phyloP scores from a whole-genome alignment of 148 eudicot genomes.

The Dianthus caryophyllus region DNA sequence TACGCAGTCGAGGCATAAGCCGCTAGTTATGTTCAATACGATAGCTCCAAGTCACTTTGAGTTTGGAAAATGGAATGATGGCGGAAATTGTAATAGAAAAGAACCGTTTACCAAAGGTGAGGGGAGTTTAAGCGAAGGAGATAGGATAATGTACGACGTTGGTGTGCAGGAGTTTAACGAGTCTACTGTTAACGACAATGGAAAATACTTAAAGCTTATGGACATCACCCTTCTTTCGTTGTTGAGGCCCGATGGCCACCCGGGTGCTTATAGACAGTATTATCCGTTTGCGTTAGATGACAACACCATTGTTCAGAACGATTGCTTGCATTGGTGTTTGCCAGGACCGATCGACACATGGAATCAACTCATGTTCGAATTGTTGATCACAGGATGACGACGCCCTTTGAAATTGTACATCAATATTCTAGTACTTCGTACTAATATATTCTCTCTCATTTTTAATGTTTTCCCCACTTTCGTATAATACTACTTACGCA shows the following conservation, averaged over 20 bases:
- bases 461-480: too few species aligned
- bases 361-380: conserved; percentile 65
- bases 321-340: conserved; percentile 96
- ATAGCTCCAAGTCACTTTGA: conserved; percentile 80
- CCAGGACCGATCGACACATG: conserved; percentile 89
- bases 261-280: conserved; percentile 55
- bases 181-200: conserved; percentile 25
- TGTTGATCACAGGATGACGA: conserved; percentile 31
- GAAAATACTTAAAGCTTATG: conserved; percentile 39
- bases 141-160: conserved; percentile 37
- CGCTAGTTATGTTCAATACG: conserved; percentile 44
- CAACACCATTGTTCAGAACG: conserved; percentile 56
- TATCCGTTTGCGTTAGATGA: conserved; percentile 53
- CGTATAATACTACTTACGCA: too few species aligned
- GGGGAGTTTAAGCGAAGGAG: conserved; percentile 31
- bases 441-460: too few species aligned
- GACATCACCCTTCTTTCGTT: conserved; percentile 54
- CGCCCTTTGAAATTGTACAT: too few species aligned
- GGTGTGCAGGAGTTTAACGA: conserved; percentile 60
- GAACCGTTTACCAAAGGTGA: conserved; percentile 49
- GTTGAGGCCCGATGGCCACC: conserved; percentile 86
- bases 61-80: conserved; percentile 66
- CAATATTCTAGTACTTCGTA: too few species aligned
- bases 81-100: conserved; percentile 59
- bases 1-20: conserved; percentile 36